Percentiles rank a stretch among this genome's conserved stretches.
Evolutionary conservation across 805 yeast genomes (phyloP).

Genomic region (Tetrapisispora pingtungensis): DNA sequence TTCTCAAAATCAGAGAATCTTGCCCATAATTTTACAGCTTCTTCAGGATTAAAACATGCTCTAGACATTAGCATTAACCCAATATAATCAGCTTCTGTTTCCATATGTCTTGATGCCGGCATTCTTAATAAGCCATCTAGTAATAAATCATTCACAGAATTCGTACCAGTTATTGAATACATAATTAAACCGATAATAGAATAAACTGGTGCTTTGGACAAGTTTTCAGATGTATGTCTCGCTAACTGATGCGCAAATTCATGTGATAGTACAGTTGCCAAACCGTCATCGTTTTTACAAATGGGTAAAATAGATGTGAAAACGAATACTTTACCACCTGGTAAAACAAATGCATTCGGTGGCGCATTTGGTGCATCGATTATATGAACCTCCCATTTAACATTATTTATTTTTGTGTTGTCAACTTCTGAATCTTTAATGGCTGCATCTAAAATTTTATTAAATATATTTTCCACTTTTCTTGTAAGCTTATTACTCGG

Average conservation of each 20-base stretch:
- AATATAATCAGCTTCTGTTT: conserved; percentile 89
- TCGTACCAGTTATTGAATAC: conserved; percentile 53
- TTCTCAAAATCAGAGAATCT: conserved; percentile 57
- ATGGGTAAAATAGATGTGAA: conserved; percentile 69
- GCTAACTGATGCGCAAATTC: conserved; percentile 93
- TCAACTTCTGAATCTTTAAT: conserved; percentile 32
- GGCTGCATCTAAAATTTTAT: conserved; percentile 51
- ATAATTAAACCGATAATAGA: conserved; percentile 42
- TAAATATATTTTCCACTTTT: conserved; percentile 53
- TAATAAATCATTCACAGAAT: conserved; percentile 42
- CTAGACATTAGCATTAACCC: conserved; percentile 87
- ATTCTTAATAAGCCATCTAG: conserved; percentile 48
- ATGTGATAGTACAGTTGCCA: conserved; percentile 91
- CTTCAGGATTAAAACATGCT: conserved; percentile 76
- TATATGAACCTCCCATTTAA: conserved; percentile 71
- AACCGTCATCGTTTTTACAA: conserved; percentile 73
- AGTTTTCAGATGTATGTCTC: conserved; percentile 77
- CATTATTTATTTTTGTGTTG: conserved; percentile 22
- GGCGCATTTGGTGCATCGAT: conserved; percentile 61
- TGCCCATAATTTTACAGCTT: conserved; percentile 70
- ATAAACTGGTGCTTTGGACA: conserved; percentile 69
- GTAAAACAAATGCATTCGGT: conserved; percentile 94
- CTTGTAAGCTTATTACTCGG: conserved; percentile 47
- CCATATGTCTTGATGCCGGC: conserved; percentile 91
- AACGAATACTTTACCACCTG: conserved; percentile 93